A percentile compares a stretch with the other conserved stretches of the same genome.
Evolutionary conservation across 148 eudicot species (phyloP).

Genomic region (Camellia lanceoleosa): DNA sequence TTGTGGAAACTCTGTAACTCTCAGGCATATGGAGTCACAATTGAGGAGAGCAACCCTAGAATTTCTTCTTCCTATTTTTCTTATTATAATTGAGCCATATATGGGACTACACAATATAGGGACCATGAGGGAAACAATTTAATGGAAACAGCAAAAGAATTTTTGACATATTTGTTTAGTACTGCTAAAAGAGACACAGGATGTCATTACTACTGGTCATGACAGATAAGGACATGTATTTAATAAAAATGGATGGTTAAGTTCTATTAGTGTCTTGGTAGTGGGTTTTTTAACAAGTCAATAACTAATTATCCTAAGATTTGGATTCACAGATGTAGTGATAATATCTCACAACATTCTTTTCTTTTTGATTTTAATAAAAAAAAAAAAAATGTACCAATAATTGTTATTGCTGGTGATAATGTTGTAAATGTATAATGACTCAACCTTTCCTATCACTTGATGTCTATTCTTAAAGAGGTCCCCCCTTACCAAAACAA

Average conservation of each 20-base stretch:
- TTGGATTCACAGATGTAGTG: too few relatives aligned
- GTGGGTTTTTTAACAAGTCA: too few relatives aligned
- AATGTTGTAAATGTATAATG: too few relatives aligned
- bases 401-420: neutral
- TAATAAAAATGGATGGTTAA: neutral
- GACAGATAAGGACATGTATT: neutral
- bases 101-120: neutral
- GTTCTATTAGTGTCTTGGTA: too few relatives aligned
- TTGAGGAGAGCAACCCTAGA: too few relatives aligned
- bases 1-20: too few relatives aligned
- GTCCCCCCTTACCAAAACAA: slow-evolving; percentile 1
- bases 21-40: too few relatives aligned
- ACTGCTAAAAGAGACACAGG: neutral
- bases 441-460: neutral
- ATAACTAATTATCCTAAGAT: too few relatives aligned
- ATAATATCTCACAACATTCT: too few relatives aligned
- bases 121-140: slow-evolving; percentile 7
- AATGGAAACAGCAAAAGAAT: neutral
- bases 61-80: too few relatives aligned
- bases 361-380: too few relatives aligned
- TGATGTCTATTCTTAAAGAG: neutral
- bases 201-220: neutral
- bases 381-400: neutral
- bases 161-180: neutral
- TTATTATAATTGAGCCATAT: too few relatives aligned